These are phyloP conservation scores for Saccharomycopsis oosterbeekiorum DNA, from an alignment of 805 yeast genomes.

Conservation along the genomic window DNA sequence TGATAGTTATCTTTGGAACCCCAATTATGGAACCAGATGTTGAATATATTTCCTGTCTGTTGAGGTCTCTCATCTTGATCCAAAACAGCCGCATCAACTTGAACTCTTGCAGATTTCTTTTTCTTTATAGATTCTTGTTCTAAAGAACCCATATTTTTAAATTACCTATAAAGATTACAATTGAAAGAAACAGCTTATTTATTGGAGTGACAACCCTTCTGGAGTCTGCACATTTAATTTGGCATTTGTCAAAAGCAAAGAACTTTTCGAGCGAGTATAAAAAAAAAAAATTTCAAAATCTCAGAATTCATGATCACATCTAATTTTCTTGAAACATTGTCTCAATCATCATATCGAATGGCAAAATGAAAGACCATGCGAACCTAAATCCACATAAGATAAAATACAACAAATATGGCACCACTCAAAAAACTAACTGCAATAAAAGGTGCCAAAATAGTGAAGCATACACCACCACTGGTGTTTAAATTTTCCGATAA, in stretches of 20 bases:
- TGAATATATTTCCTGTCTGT: constrained; percentile 72
- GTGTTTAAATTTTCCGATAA: constrained; percentile 33
- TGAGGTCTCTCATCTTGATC: constrained; percentile 54
- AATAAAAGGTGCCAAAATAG: constrained; percentile 23
- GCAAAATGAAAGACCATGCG: no score
- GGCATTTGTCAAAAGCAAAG: no score
- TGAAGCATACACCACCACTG: constrained; percentile 48
- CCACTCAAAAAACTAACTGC: neutral
- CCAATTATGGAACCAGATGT: constrained; percentile 87
- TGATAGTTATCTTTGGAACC: constrained; percentile 60
- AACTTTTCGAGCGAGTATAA: no score
- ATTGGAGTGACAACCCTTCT: neutral
- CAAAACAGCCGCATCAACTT: constrained; percentile 51
- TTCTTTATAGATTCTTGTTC: neutral
- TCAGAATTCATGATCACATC: no score
- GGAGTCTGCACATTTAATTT: neutral
- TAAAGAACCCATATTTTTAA: neutral
- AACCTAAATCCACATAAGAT: neutral
- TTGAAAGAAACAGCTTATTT: no score
- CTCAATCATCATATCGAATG: no score
- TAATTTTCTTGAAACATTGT: no score
- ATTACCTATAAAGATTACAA: no score
- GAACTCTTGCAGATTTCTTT: constrained; percentile 56
- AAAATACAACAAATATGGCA: neutral
- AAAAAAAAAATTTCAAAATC: no score